Conservation (phyloP, 2,329 filamentous ascomycete genomes). For the Microdochium paspali region DNA sequence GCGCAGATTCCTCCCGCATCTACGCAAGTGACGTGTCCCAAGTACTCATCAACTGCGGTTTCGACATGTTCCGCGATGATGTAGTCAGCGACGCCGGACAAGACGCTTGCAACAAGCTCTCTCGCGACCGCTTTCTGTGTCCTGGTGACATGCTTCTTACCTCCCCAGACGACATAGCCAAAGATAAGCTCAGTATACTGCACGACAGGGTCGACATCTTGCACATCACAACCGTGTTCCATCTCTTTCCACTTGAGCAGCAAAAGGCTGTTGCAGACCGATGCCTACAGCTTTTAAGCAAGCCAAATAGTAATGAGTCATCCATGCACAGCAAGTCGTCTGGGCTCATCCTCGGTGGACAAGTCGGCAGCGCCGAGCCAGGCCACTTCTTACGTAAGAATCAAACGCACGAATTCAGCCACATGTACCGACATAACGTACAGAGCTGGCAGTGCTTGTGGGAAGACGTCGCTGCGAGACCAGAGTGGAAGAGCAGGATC, state of each 20-base stretch:
- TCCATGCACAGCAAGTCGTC: constrained; percentile 4
- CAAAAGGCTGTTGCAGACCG: constrained; percentile 17
- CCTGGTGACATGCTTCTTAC: constrained; percentile 18
- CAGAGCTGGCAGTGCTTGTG: constrained; percentile 14
- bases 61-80: constrained; percentile 28
- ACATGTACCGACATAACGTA: constrained; percentile 11
- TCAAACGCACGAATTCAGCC: constrained; percentile 2
- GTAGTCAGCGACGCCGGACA: too few species aligned
- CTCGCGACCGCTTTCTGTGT: constrained; percentile 22
- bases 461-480: constrained; percentile 9
- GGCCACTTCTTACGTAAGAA: constrained; percentile 2
- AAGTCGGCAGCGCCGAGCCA: constrained; percentile 8
- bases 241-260: constrained; percentile 26
- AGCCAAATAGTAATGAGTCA: too few species aligned
- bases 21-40: constrained; percentile 24
- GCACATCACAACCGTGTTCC: constrained; percentile 23
- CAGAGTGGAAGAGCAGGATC: constrained; percentile 11
- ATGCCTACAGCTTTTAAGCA: constrained; percentile 17
- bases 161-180: constrained; percentile 6
- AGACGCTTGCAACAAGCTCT: too few species aligned
- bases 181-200: constrained; percentile 20
- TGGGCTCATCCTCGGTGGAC: constrained; percentile 18
- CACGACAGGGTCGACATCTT: constrained; percentile 19
- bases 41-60: constrained; percentile 28
- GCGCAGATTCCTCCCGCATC: constrained; percentile 16